Evolutionary conservation across 106 monocot genomes (phyloP), one percentile per base, ranked within the genome.

Genomic region (Amphibolis antarctica): DNA sequence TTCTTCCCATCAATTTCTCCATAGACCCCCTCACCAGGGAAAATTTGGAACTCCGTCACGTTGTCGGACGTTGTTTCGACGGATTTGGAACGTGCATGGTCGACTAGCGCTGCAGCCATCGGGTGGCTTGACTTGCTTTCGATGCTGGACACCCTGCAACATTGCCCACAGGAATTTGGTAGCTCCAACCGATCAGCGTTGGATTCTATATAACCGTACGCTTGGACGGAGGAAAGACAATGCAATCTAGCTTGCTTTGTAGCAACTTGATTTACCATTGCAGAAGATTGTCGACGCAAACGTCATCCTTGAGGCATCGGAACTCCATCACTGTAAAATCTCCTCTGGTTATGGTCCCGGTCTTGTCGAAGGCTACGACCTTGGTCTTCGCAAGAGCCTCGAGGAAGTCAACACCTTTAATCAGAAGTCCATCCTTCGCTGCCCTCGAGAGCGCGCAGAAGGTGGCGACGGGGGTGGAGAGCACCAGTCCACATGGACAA

Each of bases 41-140:
- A 81, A 13, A 84, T 82, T 5, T 73, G 58, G 48, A 96, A 96
- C 48, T 78, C 89, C 18, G 13, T 66, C 9, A 89, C 94, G 26
- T 69, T 63, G 4, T 96, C 89, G 56, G 94, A 76, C 43, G 77
- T 84, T 50, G 94, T 79, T 56, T 84, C 79, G 17, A 89, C 55
- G 1, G 77, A 77, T 19, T 78, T 86, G 21, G 59, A 80, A 14
- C 72, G 78, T 44, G 94, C 86, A 69, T 89, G 61, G n/a, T 89
- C 82, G 43, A 81, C 75, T 10, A 96, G 77, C 25, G 89, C 83
- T 12, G 89, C 62, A 55, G 94, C 89, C 89, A 96, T 89, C 20
- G 94, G 94, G 50, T 96, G 94, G 63, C 82, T 86, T 44, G 94
- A 96, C 70, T 89, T 96, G 55, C 89, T 80, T 75, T 96, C 94